A percentile compares a stretch with the other conserved stretches of the same genome.
Evolutionary conservation across 2,329 filamentous ascomycete genomes (phyloP).

Genomic region (Curvularia hawaiiensis): DNA sequence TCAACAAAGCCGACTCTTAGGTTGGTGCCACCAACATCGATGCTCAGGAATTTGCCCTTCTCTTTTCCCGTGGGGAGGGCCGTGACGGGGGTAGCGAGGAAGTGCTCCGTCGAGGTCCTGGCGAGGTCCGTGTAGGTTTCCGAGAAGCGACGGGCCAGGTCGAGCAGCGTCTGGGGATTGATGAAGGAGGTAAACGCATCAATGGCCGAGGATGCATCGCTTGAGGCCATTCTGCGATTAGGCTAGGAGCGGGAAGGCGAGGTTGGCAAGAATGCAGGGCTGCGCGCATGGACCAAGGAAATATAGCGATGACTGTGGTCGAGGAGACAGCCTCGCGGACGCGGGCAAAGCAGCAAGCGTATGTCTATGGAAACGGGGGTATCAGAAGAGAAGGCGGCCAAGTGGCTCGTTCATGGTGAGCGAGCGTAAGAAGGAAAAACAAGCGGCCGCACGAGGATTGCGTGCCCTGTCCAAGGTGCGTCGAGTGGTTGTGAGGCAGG

Average conservation of each 20-base stretch:
- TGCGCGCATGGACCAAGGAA: conserved; percentile 12
- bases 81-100: conserved; percentile 49
- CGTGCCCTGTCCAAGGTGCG: conserved; percentile 1
- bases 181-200: conserved; percentile 42
- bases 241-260: conserved; percentile 6
- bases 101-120: conserved; percentile 45
- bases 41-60: conserved; percentile 62
- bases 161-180: conserved; percentile 38
- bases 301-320: not conserved
- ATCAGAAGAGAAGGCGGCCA: conserved; percentile 6
- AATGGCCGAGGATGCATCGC: conserved; percentile 23
- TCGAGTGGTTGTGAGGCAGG: conserved; percentile 13
- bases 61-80: conserved; percentile 60
- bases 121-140: conserved; percentile 44
- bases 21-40: conserved; percentile 68
- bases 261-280: conserved; percentile 10
- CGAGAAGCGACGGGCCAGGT: conserved; percentile 43
- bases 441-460: not conserved
- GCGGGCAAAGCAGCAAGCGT: not conserved
- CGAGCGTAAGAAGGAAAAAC: conserved; percentile 6
- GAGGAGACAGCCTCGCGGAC: conserved; percentile 1
- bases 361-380: conserved; percentile 3
- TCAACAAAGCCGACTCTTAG: conserved; percentile 72
- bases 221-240: conserved; percentile 25
- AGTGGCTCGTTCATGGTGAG: conserved; percentile 9